Conservation (phyloP, 1,284 basidiomycete species). For the Sanghuangporus baumii region DNA sequence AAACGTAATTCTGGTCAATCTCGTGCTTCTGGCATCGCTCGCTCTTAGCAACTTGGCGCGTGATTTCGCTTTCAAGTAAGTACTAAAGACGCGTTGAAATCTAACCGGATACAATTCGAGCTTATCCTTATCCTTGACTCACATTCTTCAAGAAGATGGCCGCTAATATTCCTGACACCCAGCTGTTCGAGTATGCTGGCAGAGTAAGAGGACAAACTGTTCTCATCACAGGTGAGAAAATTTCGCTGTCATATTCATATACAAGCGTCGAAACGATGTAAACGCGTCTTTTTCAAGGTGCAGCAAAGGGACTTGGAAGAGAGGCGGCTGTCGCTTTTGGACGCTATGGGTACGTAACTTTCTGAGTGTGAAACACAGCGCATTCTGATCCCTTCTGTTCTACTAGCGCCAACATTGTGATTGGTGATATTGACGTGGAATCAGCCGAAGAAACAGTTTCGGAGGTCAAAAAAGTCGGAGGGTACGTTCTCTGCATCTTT, state of each 20-base stretch:
- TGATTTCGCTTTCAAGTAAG: background rate
- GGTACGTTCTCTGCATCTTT: slow-evolving; percentile 31
- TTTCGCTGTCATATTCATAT: background rate
- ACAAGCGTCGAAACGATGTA: background rate
- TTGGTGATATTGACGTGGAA: slow-evolving; percentile 43
- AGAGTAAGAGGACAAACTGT: slow-evolving; percentile 47
- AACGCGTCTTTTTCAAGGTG: slow-evolving; percentile 31
- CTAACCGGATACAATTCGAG: background rate
- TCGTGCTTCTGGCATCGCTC: too few species aligned
- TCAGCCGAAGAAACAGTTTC: slow-evolving; percentile 36
- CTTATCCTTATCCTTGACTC: background rate
- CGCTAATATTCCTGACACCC: slow-evolving; percentile 36
- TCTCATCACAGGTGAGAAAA: slow-evolving; percentile 43
- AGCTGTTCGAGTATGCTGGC: slow-evolving; percentile 37
- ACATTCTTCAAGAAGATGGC: slow-evolving; percentile 1
- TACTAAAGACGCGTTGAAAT: too few species aligned
- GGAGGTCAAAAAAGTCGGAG: slow-evolving; percentile 38
- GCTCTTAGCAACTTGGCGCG: background rate
- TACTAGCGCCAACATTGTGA: slow-evolving; percentile 47
- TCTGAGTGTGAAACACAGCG: background rate
- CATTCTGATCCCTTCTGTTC: background rate
- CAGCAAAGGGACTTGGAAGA: slow-evolving; percentile 51
- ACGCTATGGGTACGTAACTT: slow-evolving; percentile 37
- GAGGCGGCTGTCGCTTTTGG: slow-evolving; percentile 42
- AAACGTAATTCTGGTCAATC: too few species aligned